Evolutionary conservation across 306 rosid genomes (phyloP).

Genomic region (Begonia loranthoides): DNA sequence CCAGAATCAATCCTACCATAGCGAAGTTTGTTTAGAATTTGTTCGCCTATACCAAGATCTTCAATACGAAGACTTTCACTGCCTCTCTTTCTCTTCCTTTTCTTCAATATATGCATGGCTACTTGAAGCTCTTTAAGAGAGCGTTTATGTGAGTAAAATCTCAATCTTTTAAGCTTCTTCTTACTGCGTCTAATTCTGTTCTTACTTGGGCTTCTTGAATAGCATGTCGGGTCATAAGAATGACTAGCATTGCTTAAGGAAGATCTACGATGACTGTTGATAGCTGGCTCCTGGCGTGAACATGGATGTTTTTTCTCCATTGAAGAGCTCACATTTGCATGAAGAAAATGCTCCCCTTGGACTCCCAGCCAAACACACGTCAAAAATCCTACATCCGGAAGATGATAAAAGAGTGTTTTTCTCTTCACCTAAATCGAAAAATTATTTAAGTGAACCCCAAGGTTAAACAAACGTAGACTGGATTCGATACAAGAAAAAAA

Average conservation of each 20-base stretch:
- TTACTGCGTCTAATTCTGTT: slow-evolving; percentile 12
- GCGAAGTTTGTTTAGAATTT: slow-evolving; percentile 1
- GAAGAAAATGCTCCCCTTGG: slow-evolving; percentile 57
- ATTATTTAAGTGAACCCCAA: slow-evolving; percentile 3
- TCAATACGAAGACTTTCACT: slow-evolving; percentile 12
- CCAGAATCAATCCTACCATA: slow-evolving; percentile 5
- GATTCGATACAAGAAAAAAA: background rate
- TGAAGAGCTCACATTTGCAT: slow-evolving; percentile 25
- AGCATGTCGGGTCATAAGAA: slow-evolving; percentile 13
- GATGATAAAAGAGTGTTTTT: slow-evolving; percentile 40
- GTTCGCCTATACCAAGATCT: slow-evolving; percentile 10
- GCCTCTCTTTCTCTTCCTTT: slow-evolving; percentile 15
- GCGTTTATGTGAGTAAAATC: slow-evolving; percentile 5
- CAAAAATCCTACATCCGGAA: slow-evolving; percentile 42
- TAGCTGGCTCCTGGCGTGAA: slow-evolving; percentile 7
- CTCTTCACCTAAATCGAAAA: slow-evolving; percentile 40
- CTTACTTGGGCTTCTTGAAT: slow-evolving; percentile 8
- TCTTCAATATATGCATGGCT: slow-evolving; percentile 14
- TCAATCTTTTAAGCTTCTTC: slow-evolving; percentile 16
- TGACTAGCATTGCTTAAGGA: background rate
- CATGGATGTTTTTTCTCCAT: slow-evolving; percentile 9
- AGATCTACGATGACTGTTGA: slow-evolving; percentile 4
- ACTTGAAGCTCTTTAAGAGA: slow-evolving; percentile 11
- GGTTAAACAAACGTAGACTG: background rate
- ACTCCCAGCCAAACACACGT: slow-evolving; percentile 28